Evolutionary conservation across 345 rosid species (phyloP).

Genomic region (Citropsis articulata): DNA sequence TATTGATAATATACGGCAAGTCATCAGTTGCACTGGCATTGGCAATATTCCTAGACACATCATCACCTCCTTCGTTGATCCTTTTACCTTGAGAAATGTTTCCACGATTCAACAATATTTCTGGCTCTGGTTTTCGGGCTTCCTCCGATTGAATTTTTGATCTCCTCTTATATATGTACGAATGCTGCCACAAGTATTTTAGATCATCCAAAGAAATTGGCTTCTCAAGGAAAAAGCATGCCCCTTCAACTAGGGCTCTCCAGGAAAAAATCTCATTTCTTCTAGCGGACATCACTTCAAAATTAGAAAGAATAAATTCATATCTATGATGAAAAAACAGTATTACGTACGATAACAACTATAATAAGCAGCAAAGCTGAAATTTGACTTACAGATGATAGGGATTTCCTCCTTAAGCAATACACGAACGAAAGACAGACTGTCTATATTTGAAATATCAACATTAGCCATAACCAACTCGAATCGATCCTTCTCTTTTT

Average conservation of each 20-base stretch:
- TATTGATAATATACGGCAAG: not conserved
- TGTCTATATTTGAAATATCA: constrained; percentile 24
- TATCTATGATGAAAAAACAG: not conserved
- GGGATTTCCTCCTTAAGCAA: constrained; percentile 26
- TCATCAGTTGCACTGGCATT: not conserved
- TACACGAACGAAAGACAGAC: constrained; percentile 15
- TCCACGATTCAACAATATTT: not conserved
- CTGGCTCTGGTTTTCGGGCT: not conserved
- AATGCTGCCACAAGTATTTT: constrained; percentile 45
- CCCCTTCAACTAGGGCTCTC: constrained; percentile 27
- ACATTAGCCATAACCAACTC: constrained; percentile 40
- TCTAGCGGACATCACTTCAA: constrained; percentile 38
- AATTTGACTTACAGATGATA: constrained; percentile 33
- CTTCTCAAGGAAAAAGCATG: constrained; percentile 25
- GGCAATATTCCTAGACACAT: not conserved
- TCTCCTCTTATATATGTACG: not conserved
- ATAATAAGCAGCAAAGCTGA: not conserved
- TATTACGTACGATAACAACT: not conserved
- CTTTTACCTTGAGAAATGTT: not conserved
- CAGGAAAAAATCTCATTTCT: not conserved
- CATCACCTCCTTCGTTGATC: not conserved
- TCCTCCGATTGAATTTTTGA: not conserved
- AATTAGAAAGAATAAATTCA: not conserved
- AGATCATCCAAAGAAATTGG: constrained; percentile 38
- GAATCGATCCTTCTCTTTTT: constrained; percentile 23